Evolutionary conservation across 441 rosid species (phyloP).

Genomic region (Breynia disticha): DNA sequence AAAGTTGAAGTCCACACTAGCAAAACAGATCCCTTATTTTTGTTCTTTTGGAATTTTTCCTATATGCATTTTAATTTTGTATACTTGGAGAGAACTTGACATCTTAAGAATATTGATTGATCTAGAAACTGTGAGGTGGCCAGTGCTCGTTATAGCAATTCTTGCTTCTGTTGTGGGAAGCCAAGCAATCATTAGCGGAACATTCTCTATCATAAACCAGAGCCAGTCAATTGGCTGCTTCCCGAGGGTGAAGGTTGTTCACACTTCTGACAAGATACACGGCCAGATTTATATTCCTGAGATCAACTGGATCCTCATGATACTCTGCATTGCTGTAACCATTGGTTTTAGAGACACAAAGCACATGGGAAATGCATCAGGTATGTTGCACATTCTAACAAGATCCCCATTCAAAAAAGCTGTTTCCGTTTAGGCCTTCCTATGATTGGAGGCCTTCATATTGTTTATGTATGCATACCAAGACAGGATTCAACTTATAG

Average conservation of each 20-base stretch:
- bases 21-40: not conserved
- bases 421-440: too few species aligned
- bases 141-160: constrained; percentile 80
- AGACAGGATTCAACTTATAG: not conserved
- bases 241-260: constrained; percentile 90
- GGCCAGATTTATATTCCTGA: constrained; percentile 97
- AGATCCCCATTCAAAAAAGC: not conserved
- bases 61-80: not conserved
- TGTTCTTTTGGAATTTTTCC: constrained; percentile 1
- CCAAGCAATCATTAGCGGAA: constrained; percentile 95
- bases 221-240: constrained; percentile 93
- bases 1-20: not conserved
- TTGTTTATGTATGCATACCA: not conserved
- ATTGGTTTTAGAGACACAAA: constrained; percentile 94
- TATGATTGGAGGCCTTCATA: too few species aligned
- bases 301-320: constrained; percentile 91
- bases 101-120: constrained; percentile 12
- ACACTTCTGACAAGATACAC: constrained; percentile 82
- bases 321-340: constrained; percentile 89
- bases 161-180: constrained; percentile 98
- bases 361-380: constrained; percentile 92
- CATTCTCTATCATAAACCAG: constrained; percentile 96
- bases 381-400: constrained; percentile 21
- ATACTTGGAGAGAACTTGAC: constrained; percentile 3
- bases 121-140: constrained; percentile 68